These are phyloP conservation scores for Gossypium mustelinum DNA, from an alignment of 345 rosid genomes.

Conservation along the genomic window DNA sequence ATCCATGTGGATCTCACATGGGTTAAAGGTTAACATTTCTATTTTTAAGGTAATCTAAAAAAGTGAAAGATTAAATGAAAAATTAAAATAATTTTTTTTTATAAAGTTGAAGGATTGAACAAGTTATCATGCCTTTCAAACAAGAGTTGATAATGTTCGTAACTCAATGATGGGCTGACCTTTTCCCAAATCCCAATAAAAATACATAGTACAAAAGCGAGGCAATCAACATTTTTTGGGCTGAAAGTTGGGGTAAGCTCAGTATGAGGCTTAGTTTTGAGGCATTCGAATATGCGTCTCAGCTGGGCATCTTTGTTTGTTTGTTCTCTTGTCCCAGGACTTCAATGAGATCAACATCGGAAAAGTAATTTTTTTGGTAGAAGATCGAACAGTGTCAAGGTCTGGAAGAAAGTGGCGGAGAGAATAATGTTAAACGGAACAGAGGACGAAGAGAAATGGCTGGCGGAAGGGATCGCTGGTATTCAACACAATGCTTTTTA, in stretches of 20 bases:
- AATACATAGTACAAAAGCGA: background rate
- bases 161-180: background rate
- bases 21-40: no score
- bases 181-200: background rate
- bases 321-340: background rate
- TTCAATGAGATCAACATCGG: no score
- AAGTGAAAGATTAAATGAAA: no score
- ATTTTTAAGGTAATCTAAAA: no score
- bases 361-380: background rate
- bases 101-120: no score
- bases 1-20: no score
- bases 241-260: no score
- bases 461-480: conserved; percentile 87
- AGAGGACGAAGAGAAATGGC: conserved; percentile 90
- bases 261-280: no score
- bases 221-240: background rate
- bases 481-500: conserved; percentile 81
- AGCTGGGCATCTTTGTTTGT: background rate
- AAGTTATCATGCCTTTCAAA: no score
- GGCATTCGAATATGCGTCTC: background rate
- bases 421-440: conserved; percentile 43
- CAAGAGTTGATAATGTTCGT: no score
- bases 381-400: background rate
- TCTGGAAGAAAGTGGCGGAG: conserved; percentile 11
- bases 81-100: no score